A percentile compares a stretch with the other conserved stretches of the same genome.
phyloP scores from a whole-genome alignment of 2,329 filamentous ascomycete genomes.

The Aspergillus sp. region DNA sequence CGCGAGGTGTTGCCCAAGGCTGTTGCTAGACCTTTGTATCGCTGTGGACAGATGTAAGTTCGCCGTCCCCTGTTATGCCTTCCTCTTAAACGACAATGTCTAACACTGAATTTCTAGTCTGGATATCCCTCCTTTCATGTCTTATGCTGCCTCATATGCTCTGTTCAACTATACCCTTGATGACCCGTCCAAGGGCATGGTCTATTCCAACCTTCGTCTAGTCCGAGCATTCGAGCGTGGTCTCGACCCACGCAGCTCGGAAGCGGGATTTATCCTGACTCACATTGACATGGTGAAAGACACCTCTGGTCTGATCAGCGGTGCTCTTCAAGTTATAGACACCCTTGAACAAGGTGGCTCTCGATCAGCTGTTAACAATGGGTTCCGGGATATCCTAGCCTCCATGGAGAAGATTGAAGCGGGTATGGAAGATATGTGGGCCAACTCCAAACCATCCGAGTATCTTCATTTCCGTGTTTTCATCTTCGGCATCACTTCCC shows the following conservation, averaged over 20 bases:
- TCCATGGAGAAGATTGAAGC: constrained; percentile 70
- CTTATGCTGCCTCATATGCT: constrained; percentile 67
- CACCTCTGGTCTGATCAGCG: constrained; percentile 73
- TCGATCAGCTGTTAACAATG: constrained; percentile 63
- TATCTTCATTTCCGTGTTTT: constrained; percentile 93
- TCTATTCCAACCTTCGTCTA: constrained; percentile 69
- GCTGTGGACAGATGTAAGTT: constrained; percentile 80
- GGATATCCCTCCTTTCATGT: constrained; percentile 90
- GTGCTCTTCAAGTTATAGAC: constrained; percentile 67
- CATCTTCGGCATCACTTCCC: constrained; percentile 92
- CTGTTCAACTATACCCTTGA: constrained; percentile 64
- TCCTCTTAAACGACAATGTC: background rate
- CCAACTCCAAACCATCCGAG: constrained; percentile 75
- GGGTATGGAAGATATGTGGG: constrained; percentile 91
- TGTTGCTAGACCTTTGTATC: constrained; percentile 78
- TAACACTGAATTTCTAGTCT: constrained; percentile 38
- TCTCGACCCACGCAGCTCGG: constrained; percentile 80
- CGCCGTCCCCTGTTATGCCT: background rate
- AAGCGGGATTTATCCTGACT: constrained; percentile 93
- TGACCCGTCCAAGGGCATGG: constrained; percentile 54
- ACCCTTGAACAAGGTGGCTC: constrained; percentile 49
- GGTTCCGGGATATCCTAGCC: constrained; percentile 60
- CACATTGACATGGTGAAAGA: constrained; percentile 95
- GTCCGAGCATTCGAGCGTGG: constrained; percentile 90
- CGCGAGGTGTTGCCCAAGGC: constrained; percentile 70